A percentile compares a stretch with the other conserved stretches of the same genome.
These are phyloP conservation scores for Parasitella parasitica DNA, from an alignment of 371 early-diverging fungal species.

Conservation along the genomic window DNA sequence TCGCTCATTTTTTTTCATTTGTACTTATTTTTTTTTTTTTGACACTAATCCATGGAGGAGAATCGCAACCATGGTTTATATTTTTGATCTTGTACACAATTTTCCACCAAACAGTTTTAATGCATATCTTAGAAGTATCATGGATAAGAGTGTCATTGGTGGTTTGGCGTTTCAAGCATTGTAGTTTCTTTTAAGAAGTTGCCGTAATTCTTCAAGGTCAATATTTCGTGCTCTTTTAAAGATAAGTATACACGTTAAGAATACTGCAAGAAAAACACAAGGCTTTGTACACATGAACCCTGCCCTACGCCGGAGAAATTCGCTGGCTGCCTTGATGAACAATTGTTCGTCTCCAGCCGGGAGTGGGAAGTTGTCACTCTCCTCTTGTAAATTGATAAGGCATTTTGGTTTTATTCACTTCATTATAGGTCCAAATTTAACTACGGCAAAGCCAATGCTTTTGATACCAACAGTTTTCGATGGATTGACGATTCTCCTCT, in stretches of 20 bases:
- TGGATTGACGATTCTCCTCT: conserved; percentile 6
- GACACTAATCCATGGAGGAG: too few species aligned
- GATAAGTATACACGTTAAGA: conserved; percentile 15
- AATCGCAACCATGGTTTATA: too few species aligned
- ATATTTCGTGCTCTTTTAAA: conserved; percentile 13
- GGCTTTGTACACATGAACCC: conserved; percentile 14
- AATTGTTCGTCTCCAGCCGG: conserved; percentile 17
- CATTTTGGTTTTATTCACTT: conserved; percentile 9
- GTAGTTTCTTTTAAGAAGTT: conserved; percentile 11
- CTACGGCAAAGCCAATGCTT: conserved; percentile 10
- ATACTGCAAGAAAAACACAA: conserved; percentile 12
- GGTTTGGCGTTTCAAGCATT: conserved; percentile 10
- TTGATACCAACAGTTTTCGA: conserved; percentile 13
- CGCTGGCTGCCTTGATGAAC: conserved; percentile 14
- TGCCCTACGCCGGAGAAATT: conserved; percentile 16
- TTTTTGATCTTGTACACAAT: too few species aligned
- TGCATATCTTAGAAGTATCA: conserved; percentile 5
- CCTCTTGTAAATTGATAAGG: conserved; percentile 15
- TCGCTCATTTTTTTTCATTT: too few species aligned
- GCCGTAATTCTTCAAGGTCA: conserved; percentile 14
- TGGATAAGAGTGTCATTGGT: conserved; percentile 12
- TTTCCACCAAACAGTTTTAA: conserved; percentile 2
- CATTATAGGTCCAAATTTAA: conserved; percentile 14
- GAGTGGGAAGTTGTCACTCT: conserved; percentile 19
- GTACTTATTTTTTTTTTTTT: too few species aligned